Evolutionary conservation across 495 filamentous ascomycete genomes (phyloP), one percentile per base, ranked within the genome.

Genomic region (Aspergillus diversus): DNA sequence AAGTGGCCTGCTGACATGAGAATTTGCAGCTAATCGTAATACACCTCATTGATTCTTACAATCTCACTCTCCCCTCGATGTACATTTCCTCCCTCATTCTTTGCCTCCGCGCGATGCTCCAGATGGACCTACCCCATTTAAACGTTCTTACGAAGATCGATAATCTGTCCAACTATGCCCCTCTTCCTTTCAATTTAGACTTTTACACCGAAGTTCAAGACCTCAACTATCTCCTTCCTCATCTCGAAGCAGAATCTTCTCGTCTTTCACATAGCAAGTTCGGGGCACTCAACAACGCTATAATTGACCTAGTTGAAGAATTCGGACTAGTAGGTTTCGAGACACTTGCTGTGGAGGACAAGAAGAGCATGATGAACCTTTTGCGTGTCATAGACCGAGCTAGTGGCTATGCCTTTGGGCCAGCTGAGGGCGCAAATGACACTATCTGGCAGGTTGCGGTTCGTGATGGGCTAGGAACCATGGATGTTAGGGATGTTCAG

Each of bases 121-220:
- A 97, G 78, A 92, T 99, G 80, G 94, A 97, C 70, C 87, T 98
- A 34, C 92, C 95, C 13, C 92, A 97, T 69, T 81, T 99, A 59
- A 98, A 99, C 73, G 91, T 98, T 60, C 83, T 99, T 31, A 97
- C 93, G 17, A 99, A 99, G 77, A 96, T 99, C 75, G 95, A 99
- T 77, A 96, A 95, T 64, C 79, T 98, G 34, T 78, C 83, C 11
- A 83, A 85, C 66, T 97, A 96, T 70, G 84, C 89, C 47, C 85
- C 89, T 8, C 86, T 98, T 0, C 91, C 92, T 0, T 97, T 99
- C 81, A 93, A 94, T 66, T 85, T 99, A 39, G 92, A 97, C 65
- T 99, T 87, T 73, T 99, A 98, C 76, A 97, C 95, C 56, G 95
- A 99, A 71, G 93, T 97, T n/a, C 92, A 98, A 75, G 92, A 97